Evolutionary conservation across 2,329 filamentous ascomycete species (phyloP).

Genomic region (Ilyonectria mors-panacis): DNA sequence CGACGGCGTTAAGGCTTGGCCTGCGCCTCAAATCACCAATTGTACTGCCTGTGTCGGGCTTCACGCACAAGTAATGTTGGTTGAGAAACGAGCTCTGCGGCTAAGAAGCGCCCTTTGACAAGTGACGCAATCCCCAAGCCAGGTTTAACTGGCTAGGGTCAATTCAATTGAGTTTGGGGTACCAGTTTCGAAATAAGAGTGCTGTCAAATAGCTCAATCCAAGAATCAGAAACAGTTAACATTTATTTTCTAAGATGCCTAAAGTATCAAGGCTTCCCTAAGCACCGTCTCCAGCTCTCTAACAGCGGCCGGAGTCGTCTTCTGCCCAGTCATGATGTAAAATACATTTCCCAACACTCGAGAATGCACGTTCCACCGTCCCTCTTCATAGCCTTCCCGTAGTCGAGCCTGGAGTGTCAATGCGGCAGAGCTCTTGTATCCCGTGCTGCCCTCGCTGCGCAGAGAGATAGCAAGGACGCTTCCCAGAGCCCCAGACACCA

Average conservation of each 20-base stretch:
- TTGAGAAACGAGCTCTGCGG: no score
- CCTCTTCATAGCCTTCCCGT: slow-evolving; percentile 44
- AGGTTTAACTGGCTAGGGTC: no score
- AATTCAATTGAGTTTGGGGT: no score
- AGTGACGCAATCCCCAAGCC: no score
- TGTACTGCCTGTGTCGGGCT: no score
- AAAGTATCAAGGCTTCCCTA: slow-evolving; percentile 27
- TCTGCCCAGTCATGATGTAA: slow-evolving; percentile 71
- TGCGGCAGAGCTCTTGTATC: slow-evolving; percentile 65
- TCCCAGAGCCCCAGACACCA: slow-evolving; percentile 81
- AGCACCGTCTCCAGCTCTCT: slow-evolving; percentile 39
- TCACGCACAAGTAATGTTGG: no score
- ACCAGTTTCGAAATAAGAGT: no score
- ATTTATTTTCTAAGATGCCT: not conserved
- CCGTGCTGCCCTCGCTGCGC: slow-evolving; percentile 57
- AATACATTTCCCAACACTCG: slow-evolving; percentile 71
- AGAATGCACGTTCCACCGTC: slow-evolving; percentile 66
- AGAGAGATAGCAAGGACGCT: slow-evolving; percentile 79
- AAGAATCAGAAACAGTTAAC: no score
- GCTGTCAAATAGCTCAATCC: no score
- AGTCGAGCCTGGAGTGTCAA: slow-evolving; percentile 59
- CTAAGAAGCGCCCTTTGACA: no score
- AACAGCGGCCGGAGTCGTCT: slow-evolving; percentile 51
- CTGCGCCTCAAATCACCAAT: no score
- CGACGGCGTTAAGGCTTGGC: no score